Evolutionary conservation across 2,329 filamentous ascomycete species (phyloP), one percentile per base, ranked within the genome.

Genomic region (Exophiala aquamarina): DNA sequence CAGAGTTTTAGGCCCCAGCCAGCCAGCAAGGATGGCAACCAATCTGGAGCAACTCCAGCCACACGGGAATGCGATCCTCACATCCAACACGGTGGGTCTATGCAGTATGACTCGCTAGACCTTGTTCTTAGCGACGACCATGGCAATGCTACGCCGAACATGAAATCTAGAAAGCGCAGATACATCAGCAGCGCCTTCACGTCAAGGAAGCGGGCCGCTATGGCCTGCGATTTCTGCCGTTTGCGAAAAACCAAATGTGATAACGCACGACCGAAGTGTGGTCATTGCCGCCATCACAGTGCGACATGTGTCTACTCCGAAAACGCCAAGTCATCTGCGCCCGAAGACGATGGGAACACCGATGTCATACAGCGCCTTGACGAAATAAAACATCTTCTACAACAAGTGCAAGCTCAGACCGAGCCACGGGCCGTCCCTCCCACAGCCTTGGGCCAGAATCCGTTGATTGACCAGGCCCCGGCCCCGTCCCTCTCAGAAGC

Each of bases 131-230:
- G n/a, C n/a, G n/a, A n/a, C n/a, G n/a, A n/a, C n/a, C n/a, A n/a
- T n/a, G n/a, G n/a, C n/a, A n/a, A n/a, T n/a, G n/a, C n/a, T n/a
- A n/a, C n/a, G n/a, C n/a, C n/a, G n/a, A n/a, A n/a, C n/a, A n/a
- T n/a, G n/a, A n/a, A n/a, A 59, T 61, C 34, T 39, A 46, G 11
- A 44, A 52, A 7, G 52, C 47, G 19, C 41, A 48, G 28, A n/a
- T 31, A 31, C n/a, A 31, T 31, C 28, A 31, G 28, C n/a, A n/a
- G 28, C 28, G 28, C 28, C 9, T 31, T 31, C 28, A 31, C 28
- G 9, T 31, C 28, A 9, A 31, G 28, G 28, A 34, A 34, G 14
- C 32, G 32, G 6, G 32, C n/a, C 6, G 32, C 32, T 7, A 34
- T 34, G 6, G 32, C 32, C 8, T 34, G 32, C 14, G 6, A 14